These are phyloP conservation scores for Neurospora sp. DNA, from an alignment of 495 filamentous ascomycete genomes.

Conservation along the genomic window DNA sequence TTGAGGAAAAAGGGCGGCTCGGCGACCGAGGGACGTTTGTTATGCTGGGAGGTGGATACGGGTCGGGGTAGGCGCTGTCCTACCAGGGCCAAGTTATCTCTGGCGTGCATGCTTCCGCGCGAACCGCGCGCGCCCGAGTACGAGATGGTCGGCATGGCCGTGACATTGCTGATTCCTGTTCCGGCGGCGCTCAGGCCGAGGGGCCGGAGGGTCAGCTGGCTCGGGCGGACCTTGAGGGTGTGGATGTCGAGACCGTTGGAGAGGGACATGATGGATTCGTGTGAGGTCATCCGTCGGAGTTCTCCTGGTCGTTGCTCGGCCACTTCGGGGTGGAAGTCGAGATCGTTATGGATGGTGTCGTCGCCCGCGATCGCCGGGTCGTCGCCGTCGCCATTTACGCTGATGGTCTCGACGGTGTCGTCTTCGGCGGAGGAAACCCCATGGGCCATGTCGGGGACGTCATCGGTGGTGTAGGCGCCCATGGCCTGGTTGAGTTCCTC, in stretches of 20 bases:
- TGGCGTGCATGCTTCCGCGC: conserved; percentile 27
- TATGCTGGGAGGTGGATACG: background rate
- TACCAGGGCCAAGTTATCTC: conserved; percentile 27
- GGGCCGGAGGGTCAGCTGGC: conserved; percentile 37
- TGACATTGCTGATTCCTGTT: conserved; percentile 30
- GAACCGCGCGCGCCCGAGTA: conserved; percentile 19
- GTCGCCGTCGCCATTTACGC: conserved; percentile 1
- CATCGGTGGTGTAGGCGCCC: conserved; percentile 12
- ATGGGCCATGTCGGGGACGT: conserved; percentile 6
- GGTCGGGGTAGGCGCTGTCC: conserved; percentile 11
- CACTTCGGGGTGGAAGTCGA: conserved; percentile 9
- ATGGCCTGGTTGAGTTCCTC: background rate
- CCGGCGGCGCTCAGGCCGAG: conserved; percentile 34
- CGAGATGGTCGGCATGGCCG: conserved; percentile 30
- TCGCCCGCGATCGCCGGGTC: background rate
- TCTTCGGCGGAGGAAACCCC: conserved; percentile 10
- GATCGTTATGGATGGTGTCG: background rate
- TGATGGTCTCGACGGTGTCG: conserved; percentile 7
- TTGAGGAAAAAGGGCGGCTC: conserved; percentile 5
- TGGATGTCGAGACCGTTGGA: conserved; percentile 46
- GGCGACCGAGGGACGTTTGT: background rate
- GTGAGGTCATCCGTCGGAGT: conserved; percentile 34
- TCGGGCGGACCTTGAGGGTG: conserved; percentile 41
- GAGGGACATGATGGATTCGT: conserved; percentile 46
- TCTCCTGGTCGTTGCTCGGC: conserved; percentile 4